A percentile compares a stretch with the other conserved stretches of the same genome.
These are phyloP conservation scores for Erodium maritimum DNA, from an alignment of 345 rosid genomes.

Conservation along the genomic window DNA sequence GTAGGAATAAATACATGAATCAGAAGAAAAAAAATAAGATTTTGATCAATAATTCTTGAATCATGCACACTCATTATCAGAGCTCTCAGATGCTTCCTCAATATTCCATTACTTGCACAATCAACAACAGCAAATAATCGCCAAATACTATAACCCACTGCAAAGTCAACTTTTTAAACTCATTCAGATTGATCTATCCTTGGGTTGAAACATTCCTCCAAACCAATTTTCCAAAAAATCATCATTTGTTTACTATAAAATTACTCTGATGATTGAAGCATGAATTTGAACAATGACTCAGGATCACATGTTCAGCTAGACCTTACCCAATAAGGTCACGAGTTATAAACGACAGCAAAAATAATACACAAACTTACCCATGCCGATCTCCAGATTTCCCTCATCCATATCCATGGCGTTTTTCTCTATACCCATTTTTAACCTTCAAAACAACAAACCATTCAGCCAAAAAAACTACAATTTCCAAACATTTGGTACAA, in stretches of 20 bases:
- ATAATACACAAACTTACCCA: slow-evolving; percentile 40
- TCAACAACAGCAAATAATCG: not conserved
- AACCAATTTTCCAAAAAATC: no score
- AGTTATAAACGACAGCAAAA: not conserved
- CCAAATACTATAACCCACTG: not conserved
- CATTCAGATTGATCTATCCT: not conserved
- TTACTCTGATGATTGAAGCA: not conserved
- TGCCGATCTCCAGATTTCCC: slow-evolving; percentile 69
- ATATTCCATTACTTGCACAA: not conserved
- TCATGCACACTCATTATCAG: not conserved
- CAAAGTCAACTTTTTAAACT: not conserved
- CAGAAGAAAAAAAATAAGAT: slow-evolving; percentile 4
- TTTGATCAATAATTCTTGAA: not conserved
- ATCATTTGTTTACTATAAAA: no score
- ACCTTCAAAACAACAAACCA: slow-evolving; percentile 7
- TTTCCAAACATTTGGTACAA: no score
- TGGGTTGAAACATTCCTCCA: not conserved
- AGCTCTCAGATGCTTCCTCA: not conserved
- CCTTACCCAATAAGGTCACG: not conserved
- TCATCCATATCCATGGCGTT: slow-evolving; percentile 54
- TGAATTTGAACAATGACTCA: not conserved
- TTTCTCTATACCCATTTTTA: slow-evolving; percentile 43
- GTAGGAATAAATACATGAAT: not conserved
- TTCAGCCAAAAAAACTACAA: not conserved
- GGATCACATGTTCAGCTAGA: not conserved